Base-by-base conservation (phyloP, 805 yeast genomes). In the Ogataea trehalophila region DNA sequence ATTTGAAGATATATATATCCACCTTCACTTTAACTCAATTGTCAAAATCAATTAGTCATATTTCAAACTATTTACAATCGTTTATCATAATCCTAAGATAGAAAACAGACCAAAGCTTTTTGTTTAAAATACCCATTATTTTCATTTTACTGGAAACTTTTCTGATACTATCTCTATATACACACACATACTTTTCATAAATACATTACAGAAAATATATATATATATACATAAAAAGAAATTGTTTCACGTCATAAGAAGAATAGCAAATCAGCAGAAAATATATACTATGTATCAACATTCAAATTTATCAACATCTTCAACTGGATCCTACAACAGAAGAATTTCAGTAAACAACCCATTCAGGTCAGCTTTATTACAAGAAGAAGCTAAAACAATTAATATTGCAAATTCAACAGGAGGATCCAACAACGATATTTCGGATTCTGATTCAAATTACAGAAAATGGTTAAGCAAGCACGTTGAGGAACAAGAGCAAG, bases 291-390 rank as follows among this genome's bases (percentile, higher is more conserved):
- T 65, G 65, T 67, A 67, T 39, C 57, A 47, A 35, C 70, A 67
- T 41, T 46, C 63, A 16, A 67, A 67, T 47, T 43, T 56, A 16
- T 67, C 71, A 11, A 52, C 54, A 14, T 50, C 65, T 1, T 63
- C 70, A 11, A 54, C 60, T 54, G 77, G 80, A 2, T 67, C 72
- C 0, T 53, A 57, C 16, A 53, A 59, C 2, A 62, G 77, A 55
- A 62, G 81, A 52, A 65, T 81, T 45, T 83, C 90, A 6, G 71
- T 81, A 3, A 82, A 82, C 62, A 85, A 85, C 56, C 92, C 92
- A n/a, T 85, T 85, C 64, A 75, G 92, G 59, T 71, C 71, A 46
- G 74, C 72, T 6, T 58, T 72, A 29, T 42, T 66, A 4, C 66
- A 62, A 42, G 68, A 66, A 36, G 69, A 64, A 45, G 52, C 60